Conservation (phyloP, 495 filamentous ascomycete genomes). For the Aspergillus funiculosus region DNA sequence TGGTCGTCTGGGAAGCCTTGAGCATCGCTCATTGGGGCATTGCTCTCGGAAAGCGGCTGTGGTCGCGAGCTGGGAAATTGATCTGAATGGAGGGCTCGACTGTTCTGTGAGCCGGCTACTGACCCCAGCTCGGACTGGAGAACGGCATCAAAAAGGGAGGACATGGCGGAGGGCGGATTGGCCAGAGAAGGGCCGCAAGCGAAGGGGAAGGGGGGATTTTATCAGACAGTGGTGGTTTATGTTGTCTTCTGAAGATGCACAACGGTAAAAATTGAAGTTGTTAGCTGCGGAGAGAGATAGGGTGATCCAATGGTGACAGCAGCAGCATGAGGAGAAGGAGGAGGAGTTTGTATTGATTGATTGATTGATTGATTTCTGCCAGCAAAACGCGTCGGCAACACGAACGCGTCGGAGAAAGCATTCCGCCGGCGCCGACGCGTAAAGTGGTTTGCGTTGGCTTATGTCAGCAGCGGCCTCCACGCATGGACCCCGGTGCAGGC, state of each 20-base stretch:
- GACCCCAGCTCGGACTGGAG: constrained; percentile 47
- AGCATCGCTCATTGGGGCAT: constrained; percentile 50
- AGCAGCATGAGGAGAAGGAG: no score
- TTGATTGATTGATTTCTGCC: constrained; percentile 4
- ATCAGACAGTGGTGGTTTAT: background rate
- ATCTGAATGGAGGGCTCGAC: constrained; percentile 34
- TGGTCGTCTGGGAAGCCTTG: constrained; percentile 56
- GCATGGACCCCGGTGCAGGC: background rate
- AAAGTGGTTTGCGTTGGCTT: constrained; percentile 34
- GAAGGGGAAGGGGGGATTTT: background rate
- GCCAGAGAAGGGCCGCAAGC: constrained; percentile 22
- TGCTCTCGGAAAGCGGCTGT: constrained; percentile 46
- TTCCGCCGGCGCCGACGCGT: constrained; percentile 29
- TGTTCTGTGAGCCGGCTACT: constrained; percentile 30
- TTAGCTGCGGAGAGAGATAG: constrained; percentile 5
- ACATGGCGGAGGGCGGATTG: constrained; percentile 36
- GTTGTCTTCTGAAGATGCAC: background rate
- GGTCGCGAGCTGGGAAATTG: constrained; percentile 40
- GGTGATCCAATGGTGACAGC: no score
- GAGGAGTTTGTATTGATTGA: background rate
- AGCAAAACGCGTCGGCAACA: constrained; percentile 26
- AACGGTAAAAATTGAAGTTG: no score
- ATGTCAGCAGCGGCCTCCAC: background rate
- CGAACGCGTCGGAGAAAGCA: constrained; percentile 30
- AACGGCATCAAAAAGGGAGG: constrained; percentile 48